Base-by-base conservation (phyloP, 2,329 filamentous ascomycete genomes). In the Albifimbria verrucaria region DNA sequence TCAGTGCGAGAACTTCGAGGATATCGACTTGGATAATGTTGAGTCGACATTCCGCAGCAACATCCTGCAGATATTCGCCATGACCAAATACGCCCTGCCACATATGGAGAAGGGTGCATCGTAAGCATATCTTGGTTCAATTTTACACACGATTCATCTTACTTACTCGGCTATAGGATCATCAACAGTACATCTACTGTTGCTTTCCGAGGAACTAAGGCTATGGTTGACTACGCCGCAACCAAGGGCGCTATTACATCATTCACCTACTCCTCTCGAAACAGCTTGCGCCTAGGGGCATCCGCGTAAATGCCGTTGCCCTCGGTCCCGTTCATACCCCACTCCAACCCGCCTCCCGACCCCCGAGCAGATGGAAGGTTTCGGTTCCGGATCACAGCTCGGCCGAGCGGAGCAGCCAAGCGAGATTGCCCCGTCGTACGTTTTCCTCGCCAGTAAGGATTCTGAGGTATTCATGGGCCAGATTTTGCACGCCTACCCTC, bases 211-310 rank as follows among this genome's bases (percentile, higher is more conserved):
- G 80, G 81, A 1, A 79, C 77, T 3, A 56, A 65, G 0, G 55
- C 63, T 18, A 76, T 82, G 69, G 64, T 83, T 2, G 82, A 85
- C 62, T 85, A 84, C 58, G 71, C 77, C 3, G 68, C 79, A 1
- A 83, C 80, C 6, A 85, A 86, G 60, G 81, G 79, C 7, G 80
- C 81, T 22, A 82, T 85, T 52, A 72, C 76, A 2, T 76, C 76
- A 0, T 84, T 85, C 57, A 84, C 81, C 0, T 69, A 75, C 12
- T 70, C 78, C 5, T 65, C 36, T 73, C 79, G 0, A 72, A 78
- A 55, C 76, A 84, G 52, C 66, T 83, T 4, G 69, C 77, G n/a
- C 69, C 75, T 1, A 80, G 78, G 59, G 82, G 81, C 2, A 85
- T 86, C 51, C 70, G 80, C 2, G 80, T 84, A 42, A 84, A 77